A percentile compares a stretch with the other conserved stretches of the same genome.
Conservation (phyloP, 306 rosid genomes). For the Ormosia emarginata region DNA sequence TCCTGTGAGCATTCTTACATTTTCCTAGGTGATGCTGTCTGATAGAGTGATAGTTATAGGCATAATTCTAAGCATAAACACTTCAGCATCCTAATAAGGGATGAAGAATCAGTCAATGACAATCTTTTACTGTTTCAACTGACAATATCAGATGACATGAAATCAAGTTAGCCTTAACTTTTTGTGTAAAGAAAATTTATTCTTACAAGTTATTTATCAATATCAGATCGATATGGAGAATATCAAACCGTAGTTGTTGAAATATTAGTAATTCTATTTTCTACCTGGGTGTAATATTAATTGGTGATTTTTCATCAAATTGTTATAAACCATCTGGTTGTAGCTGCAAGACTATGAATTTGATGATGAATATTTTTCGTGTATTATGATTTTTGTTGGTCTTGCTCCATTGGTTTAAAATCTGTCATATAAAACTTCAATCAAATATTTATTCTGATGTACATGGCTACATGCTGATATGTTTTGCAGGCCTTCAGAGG, state of each 20-base stretch:
- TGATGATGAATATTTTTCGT: neutral
- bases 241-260: no score
- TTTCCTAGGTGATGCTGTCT: neutral
- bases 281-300: neutral
- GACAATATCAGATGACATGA: no score
- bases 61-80: neutral
- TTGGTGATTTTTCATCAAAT: neutral
- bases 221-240: neutral
- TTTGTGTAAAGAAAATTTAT: no score
- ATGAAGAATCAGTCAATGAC: neutral
- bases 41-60: neutral
- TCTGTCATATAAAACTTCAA: neutral
- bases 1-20: neutral
- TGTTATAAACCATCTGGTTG: neutral
- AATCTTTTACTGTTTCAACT: no score
- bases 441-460: neutral
- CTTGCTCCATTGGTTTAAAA: neutral
- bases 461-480: constrained; percentile 22
- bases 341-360: neutral
- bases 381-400: neutral
- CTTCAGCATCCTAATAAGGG: neutral
- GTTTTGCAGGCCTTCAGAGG: constrained; percentile 61
- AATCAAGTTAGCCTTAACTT: no score
- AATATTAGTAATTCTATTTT: neutral
- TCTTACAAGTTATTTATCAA: no score